These are phyloP conservation scores for Mortierella sp. DNA, from an alignment of 371 early-diverging fungal genomes.

Conservation along the genomic window DNA sequence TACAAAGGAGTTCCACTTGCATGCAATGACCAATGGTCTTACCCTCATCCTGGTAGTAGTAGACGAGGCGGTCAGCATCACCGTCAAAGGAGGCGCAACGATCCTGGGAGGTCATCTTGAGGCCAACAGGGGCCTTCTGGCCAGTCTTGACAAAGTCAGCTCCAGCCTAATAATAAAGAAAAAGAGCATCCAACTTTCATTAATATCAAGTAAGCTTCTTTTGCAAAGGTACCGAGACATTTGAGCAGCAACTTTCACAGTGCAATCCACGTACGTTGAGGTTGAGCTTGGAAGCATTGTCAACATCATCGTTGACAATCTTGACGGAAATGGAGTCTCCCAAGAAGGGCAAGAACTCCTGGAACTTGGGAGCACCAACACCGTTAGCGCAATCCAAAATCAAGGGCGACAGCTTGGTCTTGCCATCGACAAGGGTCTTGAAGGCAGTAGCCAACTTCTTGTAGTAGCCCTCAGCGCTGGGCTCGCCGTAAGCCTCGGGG, in stretches of 20 bases:
- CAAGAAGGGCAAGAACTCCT: conserved; percentile 77
- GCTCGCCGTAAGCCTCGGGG: conserved; percentile 90
- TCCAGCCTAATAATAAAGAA: conserved; percentile 80
- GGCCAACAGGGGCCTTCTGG: conserved; percentile 85
- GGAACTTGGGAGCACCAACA: conserved; percentile 95
- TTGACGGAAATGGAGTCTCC: conserved; percentile 76
- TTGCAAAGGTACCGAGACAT: background rate
- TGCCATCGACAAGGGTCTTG: conserved; percentile 84
- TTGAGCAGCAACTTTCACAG: background rate
- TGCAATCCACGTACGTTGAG: conserved; percentile 70
- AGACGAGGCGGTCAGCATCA: conserved; percentile 99
- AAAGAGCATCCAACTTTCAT: background rate
- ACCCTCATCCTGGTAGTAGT: conserved; percentile 88
- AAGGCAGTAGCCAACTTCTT: conserved; percentile 89
- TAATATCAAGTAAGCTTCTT: background rate
- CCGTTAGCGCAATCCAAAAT: conserved; percentile 97
- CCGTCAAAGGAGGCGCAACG: conserved; percentile 97
- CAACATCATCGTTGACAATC: conserved; percentile 82
- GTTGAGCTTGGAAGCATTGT: conserved; percentile 83
- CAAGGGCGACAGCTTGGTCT: conserved; percentile 76
- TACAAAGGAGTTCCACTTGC: background rate
- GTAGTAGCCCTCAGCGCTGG: conserved; percentile 94
- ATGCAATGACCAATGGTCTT: conserved; percentile 15
- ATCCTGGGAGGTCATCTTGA: conserved; percentile 71
- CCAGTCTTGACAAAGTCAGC: conserved; percentile 98